A percentile compares a stretch with the other conserved stretches of the same genome.
These are phyloP conservation scores for Penicillium canariense DNA, from an alignment of 495 filamentous ascomycete species.

Conservation along the genomic window DNA sequence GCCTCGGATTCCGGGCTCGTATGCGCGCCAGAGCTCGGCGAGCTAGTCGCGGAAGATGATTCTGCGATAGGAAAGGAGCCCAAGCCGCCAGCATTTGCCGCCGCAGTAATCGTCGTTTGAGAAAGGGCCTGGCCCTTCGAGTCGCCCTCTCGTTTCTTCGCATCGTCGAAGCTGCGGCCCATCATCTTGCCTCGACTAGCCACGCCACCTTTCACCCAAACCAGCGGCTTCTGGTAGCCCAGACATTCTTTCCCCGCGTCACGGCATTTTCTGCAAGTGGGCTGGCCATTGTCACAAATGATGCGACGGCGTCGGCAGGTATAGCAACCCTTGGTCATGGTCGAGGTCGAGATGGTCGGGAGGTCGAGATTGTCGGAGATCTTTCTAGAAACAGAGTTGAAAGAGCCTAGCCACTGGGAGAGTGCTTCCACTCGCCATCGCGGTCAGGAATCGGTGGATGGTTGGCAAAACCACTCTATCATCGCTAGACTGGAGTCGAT, in stretches of 20 bases:
- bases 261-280: constrained; percentile 60
- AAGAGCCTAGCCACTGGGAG: constrained; percentile 17
- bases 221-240: constrained; percentile 57
- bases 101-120: neutral
- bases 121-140: neutral
- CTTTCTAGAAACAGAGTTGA: constrained; percentile 11
- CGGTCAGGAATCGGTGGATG: constrained; percentile 13
- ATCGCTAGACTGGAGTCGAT: constrained; percentile 11
- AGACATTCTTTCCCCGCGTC: constrained; percentile 61
- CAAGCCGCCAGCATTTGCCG: constrained; percentile 4
- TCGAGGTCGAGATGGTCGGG: constrained; percentile 9
- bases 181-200: constrained; percentile 53
- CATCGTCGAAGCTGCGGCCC: constrained; percentile 47
- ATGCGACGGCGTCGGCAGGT: constrained; percentile 51
- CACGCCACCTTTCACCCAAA: constrained; percentile 52
- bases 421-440: constrained; percentile 28
- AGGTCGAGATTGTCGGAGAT: too few relatives aligned
- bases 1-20: constrained; percentile 20
- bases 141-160: constrained; percentile 16
- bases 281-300: constrained; percentile 60
- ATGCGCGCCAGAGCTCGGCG: constrained; percentile 17
- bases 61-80: constrained; percentile 16
- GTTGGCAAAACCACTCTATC: constrained; percentile 11
- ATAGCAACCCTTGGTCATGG: constrained; percentile 51
- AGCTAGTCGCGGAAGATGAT: constrained; percentile 20